Evolutionary conservation across 2,329 filamentous ascomycete species (phyloP).

Genomic region (Scleromitrula shiraiana): DNA sequence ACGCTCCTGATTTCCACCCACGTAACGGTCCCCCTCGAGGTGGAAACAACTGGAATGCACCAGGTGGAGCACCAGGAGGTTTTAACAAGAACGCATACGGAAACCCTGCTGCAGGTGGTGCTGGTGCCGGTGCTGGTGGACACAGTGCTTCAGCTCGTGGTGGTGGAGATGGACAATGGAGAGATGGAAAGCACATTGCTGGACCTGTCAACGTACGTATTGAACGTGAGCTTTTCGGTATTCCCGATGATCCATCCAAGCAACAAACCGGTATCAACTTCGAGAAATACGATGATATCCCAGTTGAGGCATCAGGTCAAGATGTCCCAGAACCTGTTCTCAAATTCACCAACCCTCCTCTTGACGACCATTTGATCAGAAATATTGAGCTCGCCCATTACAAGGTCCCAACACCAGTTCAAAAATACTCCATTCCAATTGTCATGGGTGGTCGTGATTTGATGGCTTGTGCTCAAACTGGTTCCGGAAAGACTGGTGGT

Average conservation of each 20-base stretch:
- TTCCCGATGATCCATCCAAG: constrained; percentile 85
- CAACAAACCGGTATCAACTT: constrained; percentile 99
- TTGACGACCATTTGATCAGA: constrained; percentile 84
- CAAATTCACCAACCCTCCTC: constrained; percentile 85
- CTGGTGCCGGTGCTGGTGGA: constrained; percentile 22
- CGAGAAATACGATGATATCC: constrained; percentile 99
- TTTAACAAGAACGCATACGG: constrained; percentile 53
- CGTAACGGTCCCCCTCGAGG: constrained; percentile 27
- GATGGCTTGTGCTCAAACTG: constrained; percentile 99
- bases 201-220: constrained; percentile 81
- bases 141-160: constrained; percentile 51
- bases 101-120: constrained; percentile 19
- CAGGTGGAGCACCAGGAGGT: constrained; percentile 8
- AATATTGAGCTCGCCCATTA: constrained; percentile 95
- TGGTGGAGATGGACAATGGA: constrained; percentile 93
- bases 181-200: constrained; percentile 90
- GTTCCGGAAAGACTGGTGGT: constrained; percentile 99
- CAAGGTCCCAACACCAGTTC: constrained; percentile 91
- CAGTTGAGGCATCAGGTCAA: constrained; percentile 90
- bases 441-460: constrained; percentile 96
- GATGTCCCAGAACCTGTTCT: constrained; percentile 88
- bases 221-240: constrained; percentile 93
- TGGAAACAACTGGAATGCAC: constrained; percentile 32
- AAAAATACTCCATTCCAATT: constrained; percentile 99
- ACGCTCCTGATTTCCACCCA: constrained; percentile 32